phyloP scores from a whole-genome alignment of 2,329 filamentous ascomycete species.

The Cladosporium sp. region DNA sequence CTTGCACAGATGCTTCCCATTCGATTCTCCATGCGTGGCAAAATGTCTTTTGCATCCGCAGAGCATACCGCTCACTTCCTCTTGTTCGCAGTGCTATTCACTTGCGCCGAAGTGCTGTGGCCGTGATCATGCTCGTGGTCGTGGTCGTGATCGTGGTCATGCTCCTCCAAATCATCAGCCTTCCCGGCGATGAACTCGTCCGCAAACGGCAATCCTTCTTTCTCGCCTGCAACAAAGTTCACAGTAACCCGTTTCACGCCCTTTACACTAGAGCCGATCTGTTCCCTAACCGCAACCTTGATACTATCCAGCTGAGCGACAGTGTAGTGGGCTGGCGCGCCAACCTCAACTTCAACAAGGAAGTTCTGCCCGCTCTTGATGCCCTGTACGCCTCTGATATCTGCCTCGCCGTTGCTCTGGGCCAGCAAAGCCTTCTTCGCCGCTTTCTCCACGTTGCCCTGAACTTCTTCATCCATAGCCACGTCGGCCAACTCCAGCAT shows the following conservation, averaged over 20 bases:
- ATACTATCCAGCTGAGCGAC: constrained; percentile 65
- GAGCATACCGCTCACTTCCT: constrained; percentile 13
- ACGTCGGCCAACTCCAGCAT: constrained; percentile 88
- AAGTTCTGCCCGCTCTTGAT: constrained; percentile 97
- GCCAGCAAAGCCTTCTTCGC: constrained; percentile 54
- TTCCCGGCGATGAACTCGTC: constrained; percentile 58
- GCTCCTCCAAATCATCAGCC: constrained; percentile 19
- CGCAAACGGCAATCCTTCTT: constrained; percentile 49
- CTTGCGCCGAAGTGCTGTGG: constrained; percentile 9
- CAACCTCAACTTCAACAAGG: constrained; percentile 82
- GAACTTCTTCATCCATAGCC: constrained; percentile 80
- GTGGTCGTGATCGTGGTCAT: constrained; percentile 22
- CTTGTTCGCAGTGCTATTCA: constrained; percentile 19
- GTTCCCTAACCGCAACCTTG: constrained; percentile 69
- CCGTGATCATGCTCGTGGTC: constrained; percentile 13
- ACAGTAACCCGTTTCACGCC: constrained; percentile 81
- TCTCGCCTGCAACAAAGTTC: constrained; percentile 65
- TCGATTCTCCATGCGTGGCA: too few species aligned
- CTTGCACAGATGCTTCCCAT: too few species aligned
- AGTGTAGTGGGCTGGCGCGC: constrained; percentile 72
- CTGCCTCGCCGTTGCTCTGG: constrained; percentile 40
- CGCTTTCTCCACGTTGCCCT: constrained; percentile 64
- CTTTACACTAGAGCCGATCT: constrained; percentile 70
- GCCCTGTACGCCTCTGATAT: constrained; percentile 75
- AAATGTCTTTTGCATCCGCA: too few species aligned